Evolutionary conservation across 768 basidiomycete genomes (phyloP).

Genomic region (Cantharellus cinnabarinus): DNA sequence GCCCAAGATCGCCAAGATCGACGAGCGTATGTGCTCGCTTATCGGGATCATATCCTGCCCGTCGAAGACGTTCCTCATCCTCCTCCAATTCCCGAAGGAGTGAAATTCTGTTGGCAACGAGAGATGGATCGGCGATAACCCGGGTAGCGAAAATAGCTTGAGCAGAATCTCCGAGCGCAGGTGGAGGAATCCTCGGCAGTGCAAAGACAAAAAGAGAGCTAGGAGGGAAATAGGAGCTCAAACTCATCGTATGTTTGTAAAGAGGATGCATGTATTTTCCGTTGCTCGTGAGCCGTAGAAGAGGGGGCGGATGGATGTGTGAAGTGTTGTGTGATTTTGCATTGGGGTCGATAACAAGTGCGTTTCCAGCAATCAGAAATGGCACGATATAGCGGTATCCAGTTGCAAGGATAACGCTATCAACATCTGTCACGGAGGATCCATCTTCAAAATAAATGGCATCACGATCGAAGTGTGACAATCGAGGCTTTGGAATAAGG

Average conservation of each 20-base stretch:
- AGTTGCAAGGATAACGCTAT: slow-evolving; percentile 31
- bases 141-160: slow-evolving; percentile 30
- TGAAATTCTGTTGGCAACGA: slow-evolving; percentile 23
- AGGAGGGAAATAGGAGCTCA: slow-evolving; percentile 26
- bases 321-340: not conserved
- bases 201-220: slow-evolving; percentile 37
- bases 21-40: slow-evolving; percentile 27
- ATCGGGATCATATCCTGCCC: slow-evolving; percentile 29
- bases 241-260: slow-evolving; percentile 31
- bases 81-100: slow-evolving; percentile 23
- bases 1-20: slow-evolving; percentile 12
- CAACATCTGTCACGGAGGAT: slow-evolving; percentile 20
- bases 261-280: slow-evolving; percentile 34
- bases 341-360: not conserved
- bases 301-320: not conserved
- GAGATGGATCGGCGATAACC: slow-evolving; percentile 22
- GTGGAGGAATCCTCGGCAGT: slow-evolving; percentile 27
- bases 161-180: slow-evolving; percentile 29
- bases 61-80: slow-evolving; percentile 23
- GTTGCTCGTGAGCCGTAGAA: slow-evolving; percentile 24
- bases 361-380: slow-evolving; percentile 20
- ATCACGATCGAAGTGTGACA: slow-evolving; percentile 27
- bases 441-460: slow-evolving; percentile 30
- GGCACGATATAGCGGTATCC: slow-evolving; percentile 35
- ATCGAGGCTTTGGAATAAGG: slow-evolving; percentile 19